Base-by-base conservation (phyloP, 2,329 filamentous ascomycete species). In the Monosporascus sp. region DNA sequence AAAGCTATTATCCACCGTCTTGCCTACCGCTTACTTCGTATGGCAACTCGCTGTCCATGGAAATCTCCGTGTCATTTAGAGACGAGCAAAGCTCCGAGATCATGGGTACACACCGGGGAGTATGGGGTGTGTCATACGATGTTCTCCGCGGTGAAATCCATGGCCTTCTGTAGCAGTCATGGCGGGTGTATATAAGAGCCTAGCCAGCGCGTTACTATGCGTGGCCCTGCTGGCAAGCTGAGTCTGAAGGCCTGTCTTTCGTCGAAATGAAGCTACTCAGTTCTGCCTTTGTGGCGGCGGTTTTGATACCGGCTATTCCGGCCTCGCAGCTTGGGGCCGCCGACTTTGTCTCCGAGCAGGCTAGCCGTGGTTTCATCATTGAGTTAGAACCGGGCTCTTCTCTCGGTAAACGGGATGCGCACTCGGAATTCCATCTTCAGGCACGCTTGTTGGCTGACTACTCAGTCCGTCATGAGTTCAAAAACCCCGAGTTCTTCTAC, bases 401-500 rank as follows among this genome's bases (percentile, higher is more conserved):
- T 20, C 11, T 25, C n/a, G 20, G 18, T 17, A 44, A 44, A 44
- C 41, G 41, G 41, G 41, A 44, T 24, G 20, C 22, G 20, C 41
- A 44, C 41, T 44, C 41, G 41, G 20, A 44, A 15, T 44, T 44
- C 20, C 41, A 44, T 20, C 41, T 44, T 20, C 41, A 25, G 20
- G 41, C 41, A 6, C 41, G 41, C 41, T 18, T 11, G 20, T 44
- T 44, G 41, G 41, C 41, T 5, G 41, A 44, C 20, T 44, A 44
- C 41, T 20, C 51, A 17, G 39, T 54, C 6, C 44, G 54, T 2
- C 51, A 53, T 25, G 56, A 58, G 51, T 57, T 55, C 50, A 58
- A 57, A 37, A 51, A 58, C 27, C 22, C 52, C 17, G 49, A 57
- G 6, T 52, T 49, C 47, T 58, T 58, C 27, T 58, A 58, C 44